A percentile compares a stretch with the other conserved stretches of the same genome.
Conservation (phyloP, 495 filamentous ascomycete genomes). For the Wilcoxina mikolae region DNA sequence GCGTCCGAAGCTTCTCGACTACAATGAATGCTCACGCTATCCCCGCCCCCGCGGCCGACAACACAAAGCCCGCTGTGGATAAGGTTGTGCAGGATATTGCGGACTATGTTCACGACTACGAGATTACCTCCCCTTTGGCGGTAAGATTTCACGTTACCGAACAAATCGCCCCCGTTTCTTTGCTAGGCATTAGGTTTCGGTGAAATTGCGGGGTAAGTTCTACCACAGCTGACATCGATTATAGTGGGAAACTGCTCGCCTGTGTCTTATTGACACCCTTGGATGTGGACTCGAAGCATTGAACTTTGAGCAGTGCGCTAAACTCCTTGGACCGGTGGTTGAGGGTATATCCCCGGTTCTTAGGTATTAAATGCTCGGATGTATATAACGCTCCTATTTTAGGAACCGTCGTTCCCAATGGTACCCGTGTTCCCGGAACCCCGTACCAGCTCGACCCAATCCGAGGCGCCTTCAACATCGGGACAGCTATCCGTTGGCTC, state of each 20-base stretch:
- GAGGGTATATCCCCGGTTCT: conserved; percentile 14
- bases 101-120: conserved; percentile 79
- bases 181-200: conserved; percentile 16
- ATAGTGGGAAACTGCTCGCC: conserved; percentile 82
- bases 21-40: conserved; percentile 3
- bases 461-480: conserved; percentile 95
- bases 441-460: conserved; percentile 89
- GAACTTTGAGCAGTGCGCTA: conserved; percentile 87
- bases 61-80: conserved; percentile 48
- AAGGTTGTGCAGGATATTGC: conserved; percentile 90
- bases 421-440: conserved; percentile 81
- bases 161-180: too few relatives aligned
- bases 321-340: conserved; percentile 88
- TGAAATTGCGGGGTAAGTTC: conserved; percentile 16
- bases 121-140: conserved; percentile 79
- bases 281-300: conserved; percentile 93
- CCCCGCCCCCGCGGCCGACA: not conserved
- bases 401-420: conserved; percentile 84
- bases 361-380: too few relatives aligned
- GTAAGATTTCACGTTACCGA: conserved; percentile 39
- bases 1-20: conserved; percentile 2
- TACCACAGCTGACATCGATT: not conserved
- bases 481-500: conserved; percentile 94
- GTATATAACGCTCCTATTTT: not conserved
- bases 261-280: conserved; percentile 85